Conservation (phyloP, 2,329 filamentous ascomycete genomes). For the Cercospora beticola region DNA sequence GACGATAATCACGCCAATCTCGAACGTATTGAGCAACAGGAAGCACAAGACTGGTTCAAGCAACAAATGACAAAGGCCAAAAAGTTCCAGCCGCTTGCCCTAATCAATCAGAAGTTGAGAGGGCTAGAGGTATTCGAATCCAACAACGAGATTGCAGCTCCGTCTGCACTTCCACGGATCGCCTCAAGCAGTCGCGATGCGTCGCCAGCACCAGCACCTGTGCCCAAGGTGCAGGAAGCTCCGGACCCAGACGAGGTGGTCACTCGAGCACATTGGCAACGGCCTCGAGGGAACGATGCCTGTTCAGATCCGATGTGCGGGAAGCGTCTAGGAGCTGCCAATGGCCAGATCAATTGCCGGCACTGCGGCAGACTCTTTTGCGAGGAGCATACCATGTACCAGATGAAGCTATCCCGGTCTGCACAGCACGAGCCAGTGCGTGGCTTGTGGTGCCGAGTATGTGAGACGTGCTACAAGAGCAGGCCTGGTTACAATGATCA, state of each 20-base stretch:
- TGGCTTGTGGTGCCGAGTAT: slow-evolving; percentile 91
- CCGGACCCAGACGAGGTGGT: slow-evolving; percentile 87
- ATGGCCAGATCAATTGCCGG: slow-evolving; percentile 86
- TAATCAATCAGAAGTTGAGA: slow-evolving; percentile 90
- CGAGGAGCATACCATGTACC: slow-evolving; percentile 98
- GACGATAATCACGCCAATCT: slow-evolving; percentile 90
- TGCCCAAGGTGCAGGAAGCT: slow-evolving; percentile 34
- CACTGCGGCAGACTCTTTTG: slow-evolving; percentile 93
- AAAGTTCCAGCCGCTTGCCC: slow-evolving; percentile 84
- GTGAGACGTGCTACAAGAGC: slow-evolving; percentile 98
- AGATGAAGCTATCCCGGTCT: slow-evolving; percentile 92
- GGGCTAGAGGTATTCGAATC: slow-evolving; percentile 92
- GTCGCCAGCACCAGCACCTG: slow-evolving; percentile 33
- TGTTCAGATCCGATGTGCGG: slow-evolving; percentile 88
- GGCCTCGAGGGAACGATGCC: slow-evolving; percentile 67
- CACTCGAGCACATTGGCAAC: slow-evolving; percentile 85
- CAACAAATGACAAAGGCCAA: slow-evolving; percentile 91
- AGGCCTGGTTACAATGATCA: slow-evolving; percentile 88
- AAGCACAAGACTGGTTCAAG: slow-evolving; percentile 97
- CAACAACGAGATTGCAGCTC: slow-evolving; percentile 62
- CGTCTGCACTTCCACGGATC: slow-evolving; percentile 19
- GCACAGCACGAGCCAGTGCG: slow-evolving; percentile 86
- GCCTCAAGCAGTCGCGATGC: slow-evolving; percentile 31
- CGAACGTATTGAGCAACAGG: slow-evolving; percentile 82
- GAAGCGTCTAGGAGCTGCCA: slow-evolving; percentile 72